A percentile compares a stretch with the other conserved stretches of the same genome.
Evolutionary conservation across 1,284 basidiomycete species (phyloP).

Genomic region (Jaminaea rosea): DNA sequence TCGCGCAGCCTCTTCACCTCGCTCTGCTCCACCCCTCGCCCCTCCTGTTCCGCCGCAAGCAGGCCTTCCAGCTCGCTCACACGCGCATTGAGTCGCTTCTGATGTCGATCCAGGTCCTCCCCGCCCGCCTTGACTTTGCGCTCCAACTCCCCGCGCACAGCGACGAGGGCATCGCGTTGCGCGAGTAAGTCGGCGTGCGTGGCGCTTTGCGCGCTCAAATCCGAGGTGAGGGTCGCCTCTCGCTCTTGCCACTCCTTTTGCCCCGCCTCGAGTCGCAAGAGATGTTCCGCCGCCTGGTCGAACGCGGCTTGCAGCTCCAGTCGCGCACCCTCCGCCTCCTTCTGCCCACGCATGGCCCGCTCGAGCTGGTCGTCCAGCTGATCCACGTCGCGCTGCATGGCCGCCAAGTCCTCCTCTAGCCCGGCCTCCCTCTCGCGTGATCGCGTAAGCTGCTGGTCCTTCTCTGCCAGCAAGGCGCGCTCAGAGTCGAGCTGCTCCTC

Average conservation of each 20-base stretch:
- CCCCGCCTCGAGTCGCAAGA: conserved; percentile 68
- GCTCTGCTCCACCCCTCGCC: conserved; percentile 39
- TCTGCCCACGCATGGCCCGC: conserved; percentile 55
- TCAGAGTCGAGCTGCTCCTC: conserved; percentile 76
- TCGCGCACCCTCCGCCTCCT: conserved; percentile 54
- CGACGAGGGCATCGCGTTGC: conserved; percentile 18
- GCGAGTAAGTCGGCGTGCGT: conserved; percentile 21
- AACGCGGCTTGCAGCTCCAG: conserved; percentile 63
- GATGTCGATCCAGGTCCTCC: conserved; percentile 66
- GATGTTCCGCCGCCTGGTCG: conserved; percentile 71
- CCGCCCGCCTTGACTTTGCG: conserved; percentile 65
- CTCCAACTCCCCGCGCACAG: conserved; percentile 62
- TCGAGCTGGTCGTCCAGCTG: conserved; percentile 77
- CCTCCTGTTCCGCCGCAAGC: conserved; percentile 60
- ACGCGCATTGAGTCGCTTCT: conserved; percentile 64
- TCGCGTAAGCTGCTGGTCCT: conserved; percentile 73
- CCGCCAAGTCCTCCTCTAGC: conserved; percentile 72
- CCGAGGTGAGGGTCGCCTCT: conserved; percentile 50
- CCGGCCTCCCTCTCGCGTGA: conserved; percentile 75
- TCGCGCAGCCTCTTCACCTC: conserved; percentile 26
- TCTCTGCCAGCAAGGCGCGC: conserved; percentile 68
- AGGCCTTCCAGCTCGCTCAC: conserved; percentile 66
- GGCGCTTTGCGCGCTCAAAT: conserved; percentile 23
- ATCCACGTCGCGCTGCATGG: conserved; percentile 74
- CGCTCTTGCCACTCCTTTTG: conserved; percentile 60